phyloP scores from a whole-genome alignment of 1,284 basidiomycete genomes.

The Leccinum discolor region DNA sequence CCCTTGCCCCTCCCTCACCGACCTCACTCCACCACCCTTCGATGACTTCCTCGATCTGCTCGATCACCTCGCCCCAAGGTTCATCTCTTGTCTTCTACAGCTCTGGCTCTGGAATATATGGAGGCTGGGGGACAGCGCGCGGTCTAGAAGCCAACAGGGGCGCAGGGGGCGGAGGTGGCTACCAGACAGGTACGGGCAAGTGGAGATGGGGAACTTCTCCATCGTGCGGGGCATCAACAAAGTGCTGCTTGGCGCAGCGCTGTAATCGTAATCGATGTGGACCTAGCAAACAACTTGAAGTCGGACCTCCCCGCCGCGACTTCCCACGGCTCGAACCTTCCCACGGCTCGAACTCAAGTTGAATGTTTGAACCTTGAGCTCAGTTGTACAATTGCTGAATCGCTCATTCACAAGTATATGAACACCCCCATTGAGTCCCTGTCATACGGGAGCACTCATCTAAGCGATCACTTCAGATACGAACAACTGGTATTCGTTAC shows the following conservation, averaged over 20 bases:
- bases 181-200: constrained; percentile 22
- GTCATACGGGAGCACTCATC: too few relatives aligned
- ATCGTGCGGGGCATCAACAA: constrained; percentile 13
- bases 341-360: constrained; percentile 31
- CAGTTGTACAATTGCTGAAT: constrained; percentile 38
- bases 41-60: constrained; percentile 81
- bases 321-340: constrained; percentile 48
- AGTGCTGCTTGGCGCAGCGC: constrained; percentile 7
- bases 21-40: constrained; percentile 87
- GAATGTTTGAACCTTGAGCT: constrained; percentile 44
- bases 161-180: constrained; percentile 32
- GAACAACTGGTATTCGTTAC: too few relatives aligned
- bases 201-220: constrained; percentile 42
- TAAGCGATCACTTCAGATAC: too few relatives aligned
- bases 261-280: constrained; percentile 22
- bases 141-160: constrained; percentile 32
- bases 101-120: constrained; percentile 25
- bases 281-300: constrained; percentile 24
- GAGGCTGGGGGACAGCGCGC: constrained; percentile 32
- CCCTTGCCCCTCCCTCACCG: constrained; percentile 59
- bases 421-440: too few relatives aligned
- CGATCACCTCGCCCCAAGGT: constrained; percentile 77
- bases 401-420: constrained; percentile 34
- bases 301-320: constrained; percentile 52
- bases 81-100: constrained; percentile 86